These are phyloP conservation scores for Fusarium aywerte DNA, from an alignment of 2,329 filamentous ascomycete genomes.

Conservation along the genomic window DNA sequence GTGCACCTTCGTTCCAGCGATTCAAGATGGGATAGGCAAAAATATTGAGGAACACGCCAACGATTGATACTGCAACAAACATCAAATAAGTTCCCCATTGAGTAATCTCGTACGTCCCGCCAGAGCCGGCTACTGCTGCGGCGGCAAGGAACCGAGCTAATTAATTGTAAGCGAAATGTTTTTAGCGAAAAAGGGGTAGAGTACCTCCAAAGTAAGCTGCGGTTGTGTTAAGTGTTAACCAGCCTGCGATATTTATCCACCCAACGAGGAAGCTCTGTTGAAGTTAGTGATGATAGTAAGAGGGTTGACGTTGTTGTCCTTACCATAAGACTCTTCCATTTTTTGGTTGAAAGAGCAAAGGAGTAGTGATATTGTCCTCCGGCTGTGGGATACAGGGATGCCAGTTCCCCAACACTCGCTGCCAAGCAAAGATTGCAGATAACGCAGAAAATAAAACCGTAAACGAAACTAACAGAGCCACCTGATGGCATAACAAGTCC, in stretches of 20 bases:
- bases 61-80: conserved; percentile 49
- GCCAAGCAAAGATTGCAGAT: conserved; percentile 36
- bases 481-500: conserved; percentile 57
- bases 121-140: conserved; percentile 54
- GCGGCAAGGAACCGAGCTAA: conserved; percentile 57
- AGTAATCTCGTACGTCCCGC: conserved; percentile 52
- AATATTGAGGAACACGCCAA: conserved; percentile 51
- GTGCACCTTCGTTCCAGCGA: conserved; percentile 55
- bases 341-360: conserved; percentile 54
- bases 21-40: conserved; percentile 56
- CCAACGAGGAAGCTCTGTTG: conserved; percentile 56
- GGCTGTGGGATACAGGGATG: conserved; percentile 37
- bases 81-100: conserved; percentile 56
- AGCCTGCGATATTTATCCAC: conserved; percentile 59
- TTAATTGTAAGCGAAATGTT: neutral
- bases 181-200: neutral
- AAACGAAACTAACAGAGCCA: conserved; percentile 55
- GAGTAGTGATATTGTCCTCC: conserved; percentile 56
- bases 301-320: neutral
- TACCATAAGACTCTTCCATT: conserved; percentile 54
- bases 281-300: neutral
- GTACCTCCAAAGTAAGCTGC: conserved; percentile 57
- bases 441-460: conserved; percentile 50
- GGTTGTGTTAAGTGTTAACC: conserved; percentile 57
- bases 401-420: conserved; percentile 37